Conservation (phyloP, 306 rosid genomes). For the Quercus cerris region DNA sequence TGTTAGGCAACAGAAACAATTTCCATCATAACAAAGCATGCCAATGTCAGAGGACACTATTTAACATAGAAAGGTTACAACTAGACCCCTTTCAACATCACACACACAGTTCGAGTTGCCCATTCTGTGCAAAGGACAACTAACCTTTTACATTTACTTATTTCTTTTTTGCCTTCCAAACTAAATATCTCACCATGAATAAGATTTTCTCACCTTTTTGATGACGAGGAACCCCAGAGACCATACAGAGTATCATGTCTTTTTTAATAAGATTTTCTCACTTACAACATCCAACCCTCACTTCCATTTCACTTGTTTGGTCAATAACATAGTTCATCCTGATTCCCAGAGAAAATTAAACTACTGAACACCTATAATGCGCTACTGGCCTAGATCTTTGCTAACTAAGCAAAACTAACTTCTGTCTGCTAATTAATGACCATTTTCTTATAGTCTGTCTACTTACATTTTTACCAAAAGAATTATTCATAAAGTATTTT, state of each 20-base stretch:
- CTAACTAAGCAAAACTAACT: background rate
- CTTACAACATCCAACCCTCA: background rate
- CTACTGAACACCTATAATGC: too few species aligned
- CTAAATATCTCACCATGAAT: background rate
- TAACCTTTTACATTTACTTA: background rate
- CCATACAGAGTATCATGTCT: too few species aligned
- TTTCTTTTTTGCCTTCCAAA: background rate
- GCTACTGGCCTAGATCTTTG: background rate
- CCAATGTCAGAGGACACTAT: background rate
- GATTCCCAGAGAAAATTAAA: too few species aligned
- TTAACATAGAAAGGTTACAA: background rate
- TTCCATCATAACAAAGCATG: background rate
- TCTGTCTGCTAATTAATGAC: background rate
- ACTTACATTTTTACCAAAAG: background rate
- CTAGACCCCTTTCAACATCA: background rate
- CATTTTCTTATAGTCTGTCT: background rate
- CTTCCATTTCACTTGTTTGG: background rate
- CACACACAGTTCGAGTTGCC: background rate
- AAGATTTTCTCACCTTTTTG: background rate
- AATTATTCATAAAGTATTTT: background rate
- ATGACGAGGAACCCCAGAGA: too few species aligned
- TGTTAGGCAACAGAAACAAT: conserved; percentile 24
- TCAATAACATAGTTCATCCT: background rate
- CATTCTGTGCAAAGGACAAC: background rate
- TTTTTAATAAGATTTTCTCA: too few species aligned